phyloP scores from a whole-genome alignment of 768 basidiomycete genomes.

The Polyporus arcularius region DNA sequence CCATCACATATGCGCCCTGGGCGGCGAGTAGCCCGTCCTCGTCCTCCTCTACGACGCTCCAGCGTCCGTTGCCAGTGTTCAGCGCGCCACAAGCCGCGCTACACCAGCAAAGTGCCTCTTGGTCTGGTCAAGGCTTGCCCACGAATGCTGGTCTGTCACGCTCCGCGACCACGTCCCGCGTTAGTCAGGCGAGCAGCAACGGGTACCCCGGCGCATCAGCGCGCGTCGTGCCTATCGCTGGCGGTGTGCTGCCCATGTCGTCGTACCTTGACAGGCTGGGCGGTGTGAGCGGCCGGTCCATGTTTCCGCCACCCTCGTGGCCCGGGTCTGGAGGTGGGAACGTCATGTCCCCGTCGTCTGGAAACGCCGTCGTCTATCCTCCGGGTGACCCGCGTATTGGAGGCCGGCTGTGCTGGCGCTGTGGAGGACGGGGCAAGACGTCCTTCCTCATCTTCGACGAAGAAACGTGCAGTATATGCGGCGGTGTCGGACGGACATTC shows the following conservation, averaged over 20 bases:
- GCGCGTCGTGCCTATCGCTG: constrained; percentile 23
- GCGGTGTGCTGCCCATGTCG: constrained; percentile 23
- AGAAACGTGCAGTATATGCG: constrained; percentile 56
- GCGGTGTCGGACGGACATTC: constrained; percentile 58
- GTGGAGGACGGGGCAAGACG: constrained; percentile 57
- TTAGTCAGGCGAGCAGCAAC: neutral
- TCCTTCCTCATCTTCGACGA: constrained; percentile 57
- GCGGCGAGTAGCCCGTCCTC: constrained; percentile 2
- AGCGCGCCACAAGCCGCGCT: constrained; percentile 14
- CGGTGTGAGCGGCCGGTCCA: neutral
- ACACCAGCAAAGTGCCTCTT: constrained; percentile 9
- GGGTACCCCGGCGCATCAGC: constrained; percentile 19
- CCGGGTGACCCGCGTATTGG: constrained; percentile 76
- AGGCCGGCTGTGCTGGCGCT: constrained; percentile 64
- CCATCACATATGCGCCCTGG: constrained; percentile 57
- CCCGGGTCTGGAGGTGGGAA: neutral
- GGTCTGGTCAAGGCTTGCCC: neutral
- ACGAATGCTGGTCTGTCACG: neutral
- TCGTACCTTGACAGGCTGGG: constrained; percentile 21
- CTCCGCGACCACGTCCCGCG: constrained; percentile 15
- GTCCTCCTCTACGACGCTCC: constrained; percentile 9
- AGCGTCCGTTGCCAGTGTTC: constrained; percentile 26
- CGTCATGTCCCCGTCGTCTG: constrained; percentile 18
- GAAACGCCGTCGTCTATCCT: constrained; percentile 39
- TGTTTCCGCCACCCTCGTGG: constrained; percentile 16